These are phyloP conservation scores for Xylaria sp. DNA, from an alignment of 2,329 filamentous ascomycete species.

Conservation along the genomic window DNA sequence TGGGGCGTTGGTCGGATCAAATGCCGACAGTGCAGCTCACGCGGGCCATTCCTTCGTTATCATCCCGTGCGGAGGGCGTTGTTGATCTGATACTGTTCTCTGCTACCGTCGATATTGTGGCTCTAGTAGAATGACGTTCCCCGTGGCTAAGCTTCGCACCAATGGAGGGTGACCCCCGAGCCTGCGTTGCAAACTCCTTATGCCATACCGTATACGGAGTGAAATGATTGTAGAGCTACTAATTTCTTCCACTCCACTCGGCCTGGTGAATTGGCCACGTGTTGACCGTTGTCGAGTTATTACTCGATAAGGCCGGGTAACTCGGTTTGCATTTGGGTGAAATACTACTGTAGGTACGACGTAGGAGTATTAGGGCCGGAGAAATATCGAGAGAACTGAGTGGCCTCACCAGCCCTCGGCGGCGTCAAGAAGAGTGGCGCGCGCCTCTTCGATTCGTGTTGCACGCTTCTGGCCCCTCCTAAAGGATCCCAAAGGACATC, in stretches of 20 bases:
- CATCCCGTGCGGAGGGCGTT: not conserved
- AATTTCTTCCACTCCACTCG: conserved; percentile 4
- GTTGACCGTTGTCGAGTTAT: not conserved
- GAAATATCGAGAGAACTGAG: not conserved
- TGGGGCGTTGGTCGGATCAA: not conserved
- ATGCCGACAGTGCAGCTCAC: too few species aligned
- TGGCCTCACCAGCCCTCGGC: not conserved
- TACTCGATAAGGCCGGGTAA: not conserved
- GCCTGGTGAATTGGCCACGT: conserved; percentile 6
- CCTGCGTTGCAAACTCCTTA: not conserved
- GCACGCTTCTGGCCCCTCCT: too few species aligned
- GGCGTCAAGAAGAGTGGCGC: not conserved
- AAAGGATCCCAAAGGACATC: not conserved
- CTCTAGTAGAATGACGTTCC: not conserved
- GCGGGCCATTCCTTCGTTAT: not conserved
- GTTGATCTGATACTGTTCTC: not conserved
- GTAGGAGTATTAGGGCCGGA: too few species aligned
- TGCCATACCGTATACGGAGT: too few species aligned
- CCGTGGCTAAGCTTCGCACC: not conserved
- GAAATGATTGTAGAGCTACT: too few species aligned
- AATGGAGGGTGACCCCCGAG: not conserved
- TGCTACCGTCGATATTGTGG: not conserved
- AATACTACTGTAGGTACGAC: too few species aligned
- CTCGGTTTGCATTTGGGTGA: too few species aligned
- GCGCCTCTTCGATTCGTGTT: not conserved